Base-by-base conservation (phyloP, 23 red algal species). In the Gracilariopsis chorda region DNA sequence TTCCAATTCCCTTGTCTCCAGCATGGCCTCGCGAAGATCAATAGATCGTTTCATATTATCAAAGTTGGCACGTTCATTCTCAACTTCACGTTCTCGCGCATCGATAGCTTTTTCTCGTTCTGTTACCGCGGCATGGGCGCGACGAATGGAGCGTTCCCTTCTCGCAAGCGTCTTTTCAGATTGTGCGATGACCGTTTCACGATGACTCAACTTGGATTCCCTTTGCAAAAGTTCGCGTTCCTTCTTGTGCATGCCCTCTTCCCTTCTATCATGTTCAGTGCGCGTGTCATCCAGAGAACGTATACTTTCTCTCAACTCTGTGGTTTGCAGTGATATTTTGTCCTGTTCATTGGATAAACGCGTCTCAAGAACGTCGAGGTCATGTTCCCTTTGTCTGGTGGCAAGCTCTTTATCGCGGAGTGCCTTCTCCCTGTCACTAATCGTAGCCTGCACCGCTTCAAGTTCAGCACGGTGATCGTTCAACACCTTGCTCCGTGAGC, bases 1-100 rank as follows among this genome's bases (percentile, higher is more conserved):
- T 51, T 89, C 85, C 13, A 89, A 41, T 72, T 89, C 85, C 24
- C 70, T 77, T 5, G 85, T 89, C 48, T 89, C 51, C 40, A 89
- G 58, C 85, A 89, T 51, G 40, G 45, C 72, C 69, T 89, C 85
- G 25, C 65, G 61, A 40, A 89, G 55, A 78, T 89, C 85, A 29
- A 89, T 78, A 19, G 68, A 60, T 35, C 48, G 44, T 42, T 89
- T 77, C 69, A 89, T 63, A 36, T 77, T 78, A 34, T 89, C 45
- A 21, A 89, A 77, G 16, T 57, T 78, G 65, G 72, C 51, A 40
- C 70, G 61, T 61, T 89, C 72, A 25, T 52, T 69, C 34, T 89
- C 85, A 8, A 89, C 51, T 10, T 89, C 65, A 11, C 69, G 65
- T 25, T 62, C 48, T 44, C 85, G 61, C 65, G 39, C 20, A 59